Conservation (phyloP, 768 basidiomycete genomes). For the Leccinellum albellum region DNA sequence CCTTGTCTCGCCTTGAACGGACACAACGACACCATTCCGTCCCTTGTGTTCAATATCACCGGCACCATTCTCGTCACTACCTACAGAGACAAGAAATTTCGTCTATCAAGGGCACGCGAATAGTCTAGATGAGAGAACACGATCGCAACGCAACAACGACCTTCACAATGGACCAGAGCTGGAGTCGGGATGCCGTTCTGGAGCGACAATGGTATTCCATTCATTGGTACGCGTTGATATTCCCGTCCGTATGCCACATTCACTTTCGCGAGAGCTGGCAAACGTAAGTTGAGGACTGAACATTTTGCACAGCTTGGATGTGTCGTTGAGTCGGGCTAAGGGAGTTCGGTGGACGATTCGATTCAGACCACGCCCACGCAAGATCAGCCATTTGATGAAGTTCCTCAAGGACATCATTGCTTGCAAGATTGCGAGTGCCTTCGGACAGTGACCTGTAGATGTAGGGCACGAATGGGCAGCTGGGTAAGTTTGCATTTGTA, state of each 20-base stretch:
- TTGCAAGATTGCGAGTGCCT: too few species aligned
- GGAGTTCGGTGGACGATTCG: too few species aligned
- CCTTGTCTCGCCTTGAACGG: constrained; percentile 60
- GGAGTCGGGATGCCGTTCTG: constrained; percentile 98
- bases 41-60: constrained; percentile 73
- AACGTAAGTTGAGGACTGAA: too few species aligned
- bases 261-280: constrained; percentile 56
- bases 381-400: too few species aligned
- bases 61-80: constrained; percentile 86
- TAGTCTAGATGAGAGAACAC: constrained; percentile 85
- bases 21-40: constrained; percentile 87
- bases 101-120: constrained; percentile 87
- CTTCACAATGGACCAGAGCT: constrained; percentile 79
- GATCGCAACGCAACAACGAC: constrained; percentile 91
- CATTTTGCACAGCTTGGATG: too few species aligned
- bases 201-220: constrained; percentile 88
- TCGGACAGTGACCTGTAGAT: too few species aligned
- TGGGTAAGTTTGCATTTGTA: too few species aligned
- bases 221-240: constrained; percentile 54
- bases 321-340: too few species aligned
- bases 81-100: constrained; percentile 86
- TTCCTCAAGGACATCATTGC: too few species aligned
- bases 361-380: too few species aligned
- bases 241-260: neutral
- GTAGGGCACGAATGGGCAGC: too few species aligned